Conservation (phyloP, 495 filamentous ascomycete species). For the Aspergillus bridgeri region DNA sequence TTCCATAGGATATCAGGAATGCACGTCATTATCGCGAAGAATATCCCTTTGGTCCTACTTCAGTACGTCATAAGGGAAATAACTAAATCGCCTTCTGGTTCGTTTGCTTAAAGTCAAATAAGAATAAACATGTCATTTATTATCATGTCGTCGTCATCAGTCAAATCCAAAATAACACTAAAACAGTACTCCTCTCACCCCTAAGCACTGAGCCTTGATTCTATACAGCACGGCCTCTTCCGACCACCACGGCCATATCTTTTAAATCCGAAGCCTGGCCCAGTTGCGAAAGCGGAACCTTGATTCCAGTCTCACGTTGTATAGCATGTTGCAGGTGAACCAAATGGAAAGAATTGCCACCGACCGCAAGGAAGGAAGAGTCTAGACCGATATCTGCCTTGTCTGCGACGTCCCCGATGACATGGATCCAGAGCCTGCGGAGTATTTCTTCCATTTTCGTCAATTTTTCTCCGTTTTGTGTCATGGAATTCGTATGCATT, state of each 20-base stretch:
- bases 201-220: too few relatives aligned
- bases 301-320: neutral
- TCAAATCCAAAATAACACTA: too few relatives aligned
- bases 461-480: neutral
- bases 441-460: neutral
- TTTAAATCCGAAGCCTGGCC: neutral
- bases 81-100: too few relatives aligned
- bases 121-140: too few relatives aligned
- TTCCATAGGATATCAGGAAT: too few relatives aligned
- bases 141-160: too few relatives aligned
- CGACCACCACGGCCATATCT: neutral
- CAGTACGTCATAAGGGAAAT: too few relatives aligned
- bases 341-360: constrained; percentile 27
- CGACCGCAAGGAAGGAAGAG: constrained; percentile 24
- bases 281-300: constrained; percentile 1
- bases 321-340: constrained; percentile 8
- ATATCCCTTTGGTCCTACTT: too few relatives aligned
- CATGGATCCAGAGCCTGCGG: neutral
- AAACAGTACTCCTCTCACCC: too few relatives aligned
- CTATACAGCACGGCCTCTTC: too few relatives aligned
- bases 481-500: neutral
- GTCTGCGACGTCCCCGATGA: neutral
- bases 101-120: too few relatives aligned
- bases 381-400: neutral
- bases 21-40: too few relatives aligned